Percentiles rank a stretch among this genome's conserved stretches.
phyloP scores from a whole-genome alignment of 768 basidiomycete genomes.

The Mrakia blollopis region DNA sequence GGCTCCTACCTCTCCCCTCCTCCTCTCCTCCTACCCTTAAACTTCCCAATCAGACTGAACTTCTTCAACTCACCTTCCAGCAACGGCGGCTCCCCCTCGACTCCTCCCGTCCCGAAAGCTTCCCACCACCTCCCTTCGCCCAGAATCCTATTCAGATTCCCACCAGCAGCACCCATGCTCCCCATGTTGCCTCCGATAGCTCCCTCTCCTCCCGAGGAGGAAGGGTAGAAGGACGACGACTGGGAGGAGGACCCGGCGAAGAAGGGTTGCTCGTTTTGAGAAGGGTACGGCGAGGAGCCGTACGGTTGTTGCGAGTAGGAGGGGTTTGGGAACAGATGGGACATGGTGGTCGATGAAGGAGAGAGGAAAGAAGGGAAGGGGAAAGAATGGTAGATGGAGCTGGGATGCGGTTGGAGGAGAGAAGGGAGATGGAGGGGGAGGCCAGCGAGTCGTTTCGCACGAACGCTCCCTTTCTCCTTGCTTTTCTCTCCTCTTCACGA shows the following conservation, averaged over 20 bases:
- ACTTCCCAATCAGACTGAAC: not conserved
- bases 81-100: constrained; percentile 92
- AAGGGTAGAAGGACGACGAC: not conserved
- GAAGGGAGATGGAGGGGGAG: too few species aligned
- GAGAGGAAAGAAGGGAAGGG: not conserved
- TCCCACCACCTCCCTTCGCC: constrained; percentile 78
- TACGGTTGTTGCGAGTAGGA: not conserved
- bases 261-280: constrained; percentile 8
- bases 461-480: not conserved
- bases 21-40: too few species aligned
- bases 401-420: not conserved
- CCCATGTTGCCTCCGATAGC: constrained; percentile 27
- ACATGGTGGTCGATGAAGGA: constrained; percentile 7
- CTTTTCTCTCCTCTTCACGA: too few species aligned
- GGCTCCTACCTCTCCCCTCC: not conserved
- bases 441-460: not conserved
- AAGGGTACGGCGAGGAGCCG: not conserved
- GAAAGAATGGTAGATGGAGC: not conserved
- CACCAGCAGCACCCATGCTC: constrained; percentile 20
- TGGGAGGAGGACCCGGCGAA: constrained; percentile 8
- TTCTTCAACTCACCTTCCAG: constrained; percentile 64
- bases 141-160: constrained; percentile 9
- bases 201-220: not conserved
- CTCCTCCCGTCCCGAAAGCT: constrained; percentile 89
- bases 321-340: constrained; percentile 15